These are phyloP conservation scores for Pyronema domesticum DNA, from an alignment of 495 filamentous ascomycete genomes.

Conservation along the genomic window DNA sequence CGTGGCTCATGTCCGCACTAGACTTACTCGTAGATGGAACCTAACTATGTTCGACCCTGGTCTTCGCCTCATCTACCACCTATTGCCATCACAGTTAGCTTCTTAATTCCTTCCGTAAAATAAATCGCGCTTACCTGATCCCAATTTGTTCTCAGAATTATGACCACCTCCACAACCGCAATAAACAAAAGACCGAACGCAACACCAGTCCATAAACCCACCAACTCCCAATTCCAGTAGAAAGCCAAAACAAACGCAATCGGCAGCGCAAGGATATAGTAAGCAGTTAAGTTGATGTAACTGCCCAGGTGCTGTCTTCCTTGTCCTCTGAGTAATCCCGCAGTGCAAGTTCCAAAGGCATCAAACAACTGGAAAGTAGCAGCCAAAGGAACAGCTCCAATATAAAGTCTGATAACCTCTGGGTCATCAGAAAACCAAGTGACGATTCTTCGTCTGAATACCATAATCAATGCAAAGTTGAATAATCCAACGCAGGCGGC, in stretches of 20 bases:
- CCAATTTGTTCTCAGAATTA: conserved; percentile 19
- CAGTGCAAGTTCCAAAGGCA: conserved; percentile 54
- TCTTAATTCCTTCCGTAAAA: not conserved
- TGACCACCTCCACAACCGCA: conserved; percentile 11
- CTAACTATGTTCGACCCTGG: not conserved
- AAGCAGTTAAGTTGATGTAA: conserved; percentile 66
- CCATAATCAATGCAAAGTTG: conserved; percentile 50
- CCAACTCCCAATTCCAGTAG: conserved; percentile 49
- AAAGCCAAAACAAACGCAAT: conserved; percentile 64
- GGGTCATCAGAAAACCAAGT: conserved; percentile 61
- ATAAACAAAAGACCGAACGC: conserved; percentile 44
- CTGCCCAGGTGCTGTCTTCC: conserved; percentile 67
- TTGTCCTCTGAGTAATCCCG: conserved; percentile 62
- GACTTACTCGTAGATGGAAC: not conserved
- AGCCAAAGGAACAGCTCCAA: conserved; percentile 53
- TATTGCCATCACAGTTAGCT: not conserved
- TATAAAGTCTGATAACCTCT: conserved; percentile 61
- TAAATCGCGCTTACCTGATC: conserved; percentile 15
- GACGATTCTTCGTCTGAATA: conserved; percentile 49
- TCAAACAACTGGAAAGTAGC: conserved; percentile 84
- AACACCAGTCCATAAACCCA: conserved; percentile 69
- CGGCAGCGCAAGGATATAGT: conserved; percentile 73
- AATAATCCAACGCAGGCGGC: conserved; percentile 54
- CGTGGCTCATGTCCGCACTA: not conserved
- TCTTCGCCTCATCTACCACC: conserved; percentile 1